phyloP scores from a whole-genome alignment of 2,329 filamentous ascomycete species.

The Verticillium klebahnii region DNA sequence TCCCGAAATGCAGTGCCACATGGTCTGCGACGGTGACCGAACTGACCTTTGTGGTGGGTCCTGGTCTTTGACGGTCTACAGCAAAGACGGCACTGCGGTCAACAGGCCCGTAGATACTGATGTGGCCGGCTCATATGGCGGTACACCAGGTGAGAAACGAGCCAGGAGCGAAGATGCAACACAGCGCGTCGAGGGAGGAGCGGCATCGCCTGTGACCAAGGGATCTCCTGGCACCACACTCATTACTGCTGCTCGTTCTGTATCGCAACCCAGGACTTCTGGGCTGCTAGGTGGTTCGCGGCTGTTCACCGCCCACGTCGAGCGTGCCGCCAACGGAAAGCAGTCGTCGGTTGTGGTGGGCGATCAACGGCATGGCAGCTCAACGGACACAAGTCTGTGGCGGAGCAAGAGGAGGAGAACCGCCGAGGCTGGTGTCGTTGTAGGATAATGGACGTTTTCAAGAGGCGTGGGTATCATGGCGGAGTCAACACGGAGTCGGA shows the following conservation, averaged over 20 bases:
- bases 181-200: not conserved
- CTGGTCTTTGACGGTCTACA: conserved; percentile 14
- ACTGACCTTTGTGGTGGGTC: conserved; percentile 11
- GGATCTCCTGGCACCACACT: not conserved
- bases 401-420: not conserved
- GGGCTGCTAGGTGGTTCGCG: not conserved
- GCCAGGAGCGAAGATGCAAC: not conserved
- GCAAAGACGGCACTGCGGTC: conserved; percentile 6
- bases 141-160: not conserved
- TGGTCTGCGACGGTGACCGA: conserved; percentile 7
- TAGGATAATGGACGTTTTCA: not conserved
- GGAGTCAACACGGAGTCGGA: not conserved
- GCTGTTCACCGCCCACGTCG: not conserved
- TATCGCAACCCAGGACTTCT: not conserved
- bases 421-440: too few species aligned
- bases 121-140: not conserved
- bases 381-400: not conserved
- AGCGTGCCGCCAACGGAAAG: not conserved
- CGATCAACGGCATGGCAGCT: too few species aligned
- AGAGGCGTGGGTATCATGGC: not conserved
- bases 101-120: conserved; percentile 6
- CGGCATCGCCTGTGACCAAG: not conserved
- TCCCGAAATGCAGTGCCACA: conserved; percentile 7
- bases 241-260: not conserved
- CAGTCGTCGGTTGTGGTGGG: too few species aligned